Percentiles rank a stretch among this genome's conserved stretches.
Conservation (phyloP, 1,284 basidiomycete genomes). For the Pseudozyma pruni region DNA sequence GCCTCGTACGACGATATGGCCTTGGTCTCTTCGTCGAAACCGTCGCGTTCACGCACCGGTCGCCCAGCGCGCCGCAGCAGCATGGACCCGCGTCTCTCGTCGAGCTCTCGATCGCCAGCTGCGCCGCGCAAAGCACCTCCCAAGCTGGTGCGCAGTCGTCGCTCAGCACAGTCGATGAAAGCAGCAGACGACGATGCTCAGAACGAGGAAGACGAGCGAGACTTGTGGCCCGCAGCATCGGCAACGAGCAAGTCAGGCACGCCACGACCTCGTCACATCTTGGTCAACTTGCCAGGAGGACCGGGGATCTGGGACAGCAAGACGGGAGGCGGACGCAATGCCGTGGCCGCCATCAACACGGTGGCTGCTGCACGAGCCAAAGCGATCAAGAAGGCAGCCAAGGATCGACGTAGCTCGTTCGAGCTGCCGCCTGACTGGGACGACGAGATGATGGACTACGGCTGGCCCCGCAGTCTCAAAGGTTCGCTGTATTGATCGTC, state of each 20-base stretch:
- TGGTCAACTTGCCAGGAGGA: slow-evolving; percentile 48
- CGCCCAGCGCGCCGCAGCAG: slow-evolving; percentile 18
- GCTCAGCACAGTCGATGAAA: slow-evolving; percentile 11
- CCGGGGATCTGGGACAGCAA: slow-evolving; percentile 53
- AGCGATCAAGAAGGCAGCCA: slow-evolving; percentile 45
- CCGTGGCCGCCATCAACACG: slow-evolving; percentile 44
- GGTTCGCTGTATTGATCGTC: slow-evolving; percentile 43
- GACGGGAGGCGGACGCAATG: slow-evolving; percentile 44
- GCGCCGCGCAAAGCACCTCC: slow-evolving; percentile 37
- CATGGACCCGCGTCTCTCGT: slow-evolving; percentile 17
- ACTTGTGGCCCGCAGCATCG: slow-evolving; percentile 44
- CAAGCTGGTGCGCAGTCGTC: slow-evolving; percentile 22
- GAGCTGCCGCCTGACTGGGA: slow-evolving; percentile 41
- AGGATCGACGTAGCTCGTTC: slow-evolving; percentile 21
- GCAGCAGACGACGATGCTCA: slow-evolving; percentile 16
- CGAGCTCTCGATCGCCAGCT: slow-evolving; percentile 15
- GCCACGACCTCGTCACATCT: slow-evolving; percentile 45
- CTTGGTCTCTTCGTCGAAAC: slow-evolving; percentile 10
- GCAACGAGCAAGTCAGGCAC: slow-evolving; percentile 46
- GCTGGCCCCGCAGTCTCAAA: slow-evolving; percentile 49
- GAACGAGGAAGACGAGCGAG: slow-evolving; percentile 21
- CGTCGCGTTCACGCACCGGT: slow-evolving; percentile 5
- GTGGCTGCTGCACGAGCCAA: slow-evolving; percentile 45
- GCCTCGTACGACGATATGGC: slow-evolving; percentile 45
- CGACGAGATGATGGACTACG: slow-evolving; percentile 46